phyloP scores from a whole-genome alignment of 768 basidiomycete species.

The Tulasnella sp. region DNA sequence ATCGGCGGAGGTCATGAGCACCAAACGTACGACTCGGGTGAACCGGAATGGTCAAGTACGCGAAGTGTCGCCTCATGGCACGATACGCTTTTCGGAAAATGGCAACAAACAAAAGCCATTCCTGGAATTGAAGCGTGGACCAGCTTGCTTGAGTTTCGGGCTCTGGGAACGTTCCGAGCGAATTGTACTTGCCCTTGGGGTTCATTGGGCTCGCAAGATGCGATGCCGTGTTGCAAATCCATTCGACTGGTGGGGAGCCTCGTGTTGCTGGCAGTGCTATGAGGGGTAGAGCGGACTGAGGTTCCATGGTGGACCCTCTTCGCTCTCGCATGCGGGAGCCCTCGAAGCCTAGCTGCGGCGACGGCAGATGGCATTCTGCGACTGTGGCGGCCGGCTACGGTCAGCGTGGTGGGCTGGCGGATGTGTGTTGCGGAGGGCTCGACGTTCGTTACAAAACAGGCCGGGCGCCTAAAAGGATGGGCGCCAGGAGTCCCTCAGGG shows the following conservation, averaged over 20 bases:
- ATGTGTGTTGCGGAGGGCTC: neutral
- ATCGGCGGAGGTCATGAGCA: slow-evolving; percentile 18
- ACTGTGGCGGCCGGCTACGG: neutral
- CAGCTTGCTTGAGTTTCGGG: neutral
- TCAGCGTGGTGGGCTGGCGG: neutral
- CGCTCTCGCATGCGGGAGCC: neutral
- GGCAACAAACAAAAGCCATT: neutral
- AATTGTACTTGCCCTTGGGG: neutral
- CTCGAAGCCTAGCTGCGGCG: neutral
- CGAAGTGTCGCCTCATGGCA: neutral
- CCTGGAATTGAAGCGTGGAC: neutral
- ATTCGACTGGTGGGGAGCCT: neutral
- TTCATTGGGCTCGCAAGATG: slow-evolving; percentile 2
- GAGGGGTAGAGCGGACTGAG: neutral
- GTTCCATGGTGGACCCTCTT: slow-evolving; percentile 10
- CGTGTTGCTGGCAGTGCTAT: neutral
- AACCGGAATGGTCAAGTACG: neutral
- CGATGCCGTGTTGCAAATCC: neutral
- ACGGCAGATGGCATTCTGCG: neutral
- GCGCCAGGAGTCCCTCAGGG: neutral
- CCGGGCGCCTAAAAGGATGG: neutral
- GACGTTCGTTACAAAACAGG: neutral
- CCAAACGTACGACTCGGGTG: neutral
- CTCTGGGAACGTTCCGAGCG: neutral
- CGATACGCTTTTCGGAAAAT: neutral